Base-by-base conservation (phyloP, 163 green algal genomes). In the Scenedesmus sp. region DNA sequence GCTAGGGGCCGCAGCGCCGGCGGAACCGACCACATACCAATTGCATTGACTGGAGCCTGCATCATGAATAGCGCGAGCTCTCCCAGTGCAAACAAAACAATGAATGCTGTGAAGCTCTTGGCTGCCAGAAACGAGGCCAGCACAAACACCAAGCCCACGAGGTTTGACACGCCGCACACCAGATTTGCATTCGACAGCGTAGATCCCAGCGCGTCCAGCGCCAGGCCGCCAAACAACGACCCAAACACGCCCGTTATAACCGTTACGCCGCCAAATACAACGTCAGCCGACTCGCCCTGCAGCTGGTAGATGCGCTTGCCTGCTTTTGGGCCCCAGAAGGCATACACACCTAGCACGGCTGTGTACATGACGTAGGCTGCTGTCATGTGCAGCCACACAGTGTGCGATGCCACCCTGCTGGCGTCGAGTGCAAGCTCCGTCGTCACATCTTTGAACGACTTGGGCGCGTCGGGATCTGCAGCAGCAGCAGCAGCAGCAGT, bases 211-310 rank as follows among this genome's bases (percentile, higher is more conserved):
- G 18, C 16, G 92, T 99, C 98, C 77, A 99, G 94, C 60, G 96
- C 46, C 15, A 96, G 8, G 26, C 98, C 98, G n/a, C 98, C 98
- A 2, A 79, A 92, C 67, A 98, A 87, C 16, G 93, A 96, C 77
- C 96, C 96, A 57, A 96, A 10, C 52, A 97, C 92, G 55, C 98
- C 98, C 56, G 98, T 98, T 5, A 98, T 3, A 23, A 99, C 97
- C 0, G 98, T 99, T 16, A 99, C 95, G 10, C 89, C 96, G 6
- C 98, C 98, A 94, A 99, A 99, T 0, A 96, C 92, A 54, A 98
- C 67, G 91, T 99, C 98, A 52, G 97, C 96, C 1, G 90, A 88
- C 52, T 95, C 92, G 16, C 92, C 91, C 0, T 81, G 55, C 2
- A 97, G 86, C 0, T 87, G 52, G 88, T 99, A 99, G 88, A 99